Base-by-base conservation (phyloP, 106 monocot genomes). In the Dioscorea dumetorum region DNA sequence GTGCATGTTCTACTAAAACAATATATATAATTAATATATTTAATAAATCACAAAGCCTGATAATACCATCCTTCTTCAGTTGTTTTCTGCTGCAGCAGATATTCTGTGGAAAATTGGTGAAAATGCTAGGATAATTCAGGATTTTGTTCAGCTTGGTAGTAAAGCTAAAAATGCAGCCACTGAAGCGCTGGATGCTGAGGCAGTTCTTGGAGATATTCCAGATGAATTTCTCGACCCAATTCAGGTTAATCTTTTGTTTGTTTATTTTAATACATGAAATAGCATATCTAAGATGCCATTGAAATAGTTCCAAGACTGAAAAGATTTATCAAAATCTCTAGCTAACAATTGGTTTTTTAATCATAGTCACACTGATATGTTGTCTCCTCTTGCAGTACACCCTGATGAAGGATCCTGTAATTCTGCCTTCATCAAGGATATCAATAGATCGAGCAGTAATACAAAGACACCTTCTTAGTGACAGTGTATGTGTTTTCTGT, bases 201-300 rank as follows among this genome's bases (percentile, higher is more conserved):
- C 84, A 51, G 65, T 67, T 18, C 97, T 97, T 73, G 97, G 97
- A 15, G 97, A 97, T 48, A 92, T 97, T 64, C 97, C 97, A 34
- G 97, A 97, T 63, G 97, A 97, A 83, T 97, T 97, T 70, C 78
- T 97, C n/a, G 97, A 97, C 62, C 97, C 97, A 34, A 97, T 97
- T 75, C 97, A 97, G 97, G 97, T 97, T 53, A 41, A 60, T 22
- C 6, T 69, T 62, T 3, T 62, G 4, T 62, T 28, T 4, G 1
- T 24, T 32, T 31, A 62, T 14, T 12, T 62, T 17, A 4, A 32
- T 1, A 62, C 0, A 3, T 32, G 8, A 11, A 33, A 14, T 13
- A 41, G 41, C 41, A 41, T 8, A 41, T 41, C 5, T 41, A 41
- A 41, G 41, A 41, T 41, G 10, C 28, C 41, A 41, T 41, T 3